Percentiles rank a stretch among this genome's conserved stretches.
Conservation (phyloP, 805 yeast genomes). For the Suhomyces xylopsoci region DNA sequence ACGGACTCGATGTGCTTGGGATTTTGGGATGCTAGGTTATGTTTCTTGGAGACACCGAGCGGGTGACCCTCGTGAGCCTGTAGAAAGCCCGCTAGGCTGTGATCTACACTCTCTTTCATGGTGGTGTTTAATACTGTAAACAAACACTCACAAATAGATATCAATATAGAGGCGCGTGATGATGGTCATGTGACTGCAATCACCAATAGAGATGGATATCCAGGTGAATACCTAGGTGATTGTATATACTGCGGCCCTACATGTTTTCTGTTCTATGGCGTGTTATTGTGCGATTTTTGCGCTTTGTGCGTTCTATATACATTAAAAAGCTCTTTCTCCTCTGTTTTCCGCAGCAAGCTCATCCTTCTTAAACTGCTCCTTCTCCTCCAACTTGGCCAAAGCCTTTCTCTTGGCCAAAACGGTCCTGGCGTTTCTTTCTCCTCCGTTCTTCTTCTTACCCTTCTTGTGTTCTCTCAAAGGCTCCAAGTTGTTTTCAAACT, state of each 20-base stretch:
- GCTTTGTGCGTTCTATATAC: background rate
- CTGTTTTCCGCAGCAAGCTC: slow-evolving; percentile 41
- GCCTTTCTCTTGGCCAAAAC: slow-evolving; percentile 57
- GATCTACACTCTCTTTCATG: slow-evolving; percentile 2
- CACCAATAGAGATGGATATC: background rate
- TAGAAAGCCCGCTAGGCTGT: slow-evolving; percentile 6
- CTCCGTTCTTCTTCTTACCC: slow-evolving; percentile 79
- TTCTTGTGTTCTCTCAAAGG: slow-evolving; percentile 53
- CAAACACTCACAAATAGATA: slow-evolving; percentile 1
- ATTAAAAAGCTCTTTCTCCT: slow-evolving; percentile 41
- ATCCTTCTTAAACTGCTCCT: slow-evolving; percentile 36
- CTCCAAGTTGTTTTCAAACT: slow-evolving; percentile 53
- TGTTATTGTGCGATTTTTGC: background rate
- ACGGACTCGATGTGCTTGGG: slow-evolving; percentile 8
- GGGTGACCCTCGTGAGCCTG: slow-evolving; percentile 5
- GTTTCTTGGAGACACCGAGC: slow-evolving; percentile 9
- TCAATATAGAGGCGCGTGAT: background rate
- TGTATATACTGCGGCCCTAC: too few species aligned
- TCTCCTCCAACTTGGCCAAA: slow-evolving; percentile 53
- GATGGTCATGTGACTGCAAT: background rate
- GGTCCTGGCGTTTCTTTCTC: slow-evolving; percentile 72
- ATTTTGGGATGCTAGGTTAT: slow-evolving; percentile 7
- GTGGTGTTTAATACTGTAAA: slow-evolving; percentile 1
- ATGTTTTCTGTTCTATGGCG: background rate
- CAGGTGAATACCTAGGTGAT: too few species aligned